These are phyloP conservation scores for Pseudogymnoascus sp. DNA, from an alignment of 2,329 filamentous ascomycete species.

Conservation along the genomic window DNA sequence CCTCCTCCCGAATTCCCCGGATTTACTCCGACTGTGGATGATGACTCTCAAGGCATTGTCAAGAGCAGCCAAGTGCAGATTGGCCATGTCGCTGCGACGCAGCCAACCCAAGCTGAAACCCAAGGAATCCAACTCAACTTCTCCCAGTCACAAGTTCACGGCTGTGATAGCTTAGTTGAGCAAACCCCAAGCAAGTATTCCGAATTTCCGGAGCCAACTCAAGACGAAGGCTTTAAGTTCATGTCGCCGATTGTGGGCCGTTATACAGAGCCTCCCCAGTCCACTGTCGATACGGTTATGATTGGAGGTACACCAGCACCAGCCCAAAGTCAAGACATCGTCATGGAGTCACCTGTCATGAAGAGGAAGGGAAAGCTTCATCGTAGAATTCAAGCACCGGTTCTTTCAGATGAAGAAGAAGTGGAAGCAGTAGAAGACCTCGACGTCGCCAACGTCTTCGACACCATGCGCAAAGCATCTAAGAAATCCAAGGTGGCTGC, in stretches of 20 bases:
- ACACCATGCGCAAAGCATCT: slow-evolving; percentile 59
- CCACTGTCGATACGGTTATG: slow-evolving; percentile 63
- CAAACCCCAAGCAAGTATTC: slow-evolving; percentile 44
- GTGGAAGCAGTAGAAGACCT: slow-evolving; percentile 29
- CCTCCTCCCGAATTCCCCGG: slow-evolving; percentile 39
- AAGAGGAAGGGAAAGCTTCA: slow-evolving; percentile 51
- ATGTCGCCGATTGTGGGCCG: slow-evolving; percentile 62
- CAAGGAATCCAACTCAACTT: slow-evolving; percentile 45
- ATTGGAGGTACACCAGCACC: slow-evolving; percentile 30
- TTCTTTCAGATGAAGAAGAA: slow-evolving; percentile 33
- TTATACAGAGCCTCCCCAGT: slow-evolving; percentile 55
- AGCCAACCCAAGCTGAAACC: slow-evolving; percentile 29
- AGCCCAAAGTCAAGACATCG: slow-evolving; percentile 29
- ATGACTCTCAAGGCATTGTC: slow-evolving; percentile 37
- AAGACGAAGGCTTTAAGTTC: slow-evolving; percentile 68
- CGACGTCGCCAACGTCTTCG: slow-evolving; percentile 31
- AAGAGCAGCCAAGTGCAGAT: slow-evolving; percentile 38
- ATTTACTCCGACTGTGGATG: slow-evolving; percentile 38
- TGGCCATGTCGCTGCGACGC: slow-evolving; percentile 32
- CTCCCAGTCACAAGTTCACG: slow-evolving; percentile 51
- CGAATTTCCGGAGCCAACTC: slow-evolving; percentile 65
- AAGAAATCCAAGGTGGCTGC: slow-evolving; percentile 43
- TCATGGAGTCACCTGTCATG: slow-evolving; percentile 55
- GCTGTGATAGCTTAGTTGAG: slow-evolving; percentile 46
- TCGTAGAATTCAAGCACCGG: slow-evolving; percentile 35